Base-by-base conservation (phyloP, 805 yeast genomes). In the Kluyveromyces starmeri region DNA sequence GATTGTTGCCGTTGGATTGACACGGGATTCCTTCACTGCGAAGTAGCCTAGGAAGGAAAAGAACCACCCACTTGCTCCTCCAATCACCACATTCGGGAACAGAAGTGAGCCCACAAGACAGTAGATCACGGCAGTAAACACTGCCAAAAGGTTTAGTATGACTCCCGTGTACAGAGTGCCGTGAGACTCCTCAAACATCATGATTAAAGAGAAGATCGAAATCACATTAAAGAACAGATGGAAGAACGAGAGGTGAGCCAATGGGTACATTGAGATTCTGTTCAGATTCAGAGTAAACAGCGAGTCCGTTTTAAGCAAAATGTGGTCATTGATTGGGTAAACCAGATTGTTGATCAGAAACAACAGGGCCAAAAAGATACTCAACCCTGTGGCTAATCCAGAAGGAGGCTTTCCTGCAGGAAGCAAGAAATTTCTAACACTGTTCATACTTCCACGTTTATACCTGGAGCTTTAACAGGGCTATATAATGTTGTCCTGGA, bases 101-200 rank as follows among this genome's bases (percentile, higher is more conserved):
- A 80, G 59, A 1, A 60, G 26, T 4, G 49, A 42, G 1, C 65
- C 64, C 4, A 73, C 50, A 6, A 72, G 17, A 45, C 80, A 70
- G 57, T 71, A 79, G 28, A 73, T 70, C 25, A 83, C 48, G 4
- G 81, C 95, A 2, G 89, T 69, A 4, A 73, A 55, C 1, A 79
- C 75, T 2, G 94, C 83, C 32, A 80, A 57, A 17, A 82, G 50
- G 53, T 84, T 85, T 37, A 86, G 62, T 11, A 85, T 77, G 29
- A 86, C 65, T 4, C 94, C 95, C 4, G 95, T 81, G 55, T 83
- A 74, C 3, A 85, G 80, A 0, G 96, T 84, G 5, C 96, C 96
- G 48, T 83, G 79, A 15, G 59, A 53, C 37, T 67, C 61, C 62
- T 85, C 96, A 55, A 78, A 85, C 34, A 66, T 64, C 9, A 78